Base-by-base conservation (phyloP, 495 filamentous ascomycete genomes). In the Neurospora pannonica region DNA sequence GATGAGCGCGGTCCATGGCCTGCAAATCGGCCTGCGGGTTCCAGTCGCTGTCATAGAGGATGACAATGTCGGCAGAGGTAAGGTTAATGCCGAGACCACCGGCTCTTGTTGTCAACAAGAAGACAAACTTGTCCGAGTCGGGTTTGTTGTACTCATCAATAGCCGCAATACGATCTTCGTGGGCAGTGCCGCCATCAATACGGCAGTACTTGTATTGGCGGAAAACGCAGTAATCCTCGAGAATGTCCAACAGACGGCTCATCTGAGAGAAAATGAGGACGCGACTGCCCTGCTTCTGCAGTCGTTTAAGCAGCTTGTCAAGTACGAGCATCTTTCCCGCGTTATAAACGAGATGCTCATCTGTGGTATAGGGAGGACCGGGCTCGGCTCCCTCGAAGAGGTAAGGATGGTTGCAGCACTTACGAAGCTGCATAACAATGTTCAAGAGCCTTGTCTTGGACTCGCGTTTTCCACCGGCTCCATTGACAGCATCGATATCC, bases 181-280 rank as follows among this genome's bases (percentile, higher is more conserved):
- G 97, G 2, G 96, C 96, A 3, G 97, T 99, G 10, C 94, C 92
- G 75, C 97, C 97, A 81, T 99, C 97, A 76, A 99, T 99, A 79
- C 97, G 93, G 83, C 95, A 98, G 82, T 99, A 99, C 72, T 97
- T 92, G 84, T 92, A 97, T 17, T 93, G 91, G 21, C 97, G 86
- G 86, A 98, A 96, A 39, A 98, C 94, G 77, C 94, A 97, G 84
- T 99, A 99, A 81, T 99, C 97, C 80, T 99, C 97, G 36, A 99
- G 86, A 67, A 99, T 98, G 79, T 99, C 97, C 34, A 99, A 85
- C 38, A 98, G 88, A 88, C 97, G 92, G 76, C 94, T 97, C 97
- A 99, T 99, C 78, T 99, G 97, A 0, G 97, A 98, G 86, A 99
- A 99, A 78, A 99, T 99, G 62, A 99, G 88, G 21, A 98, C 94